Base-by-base conservation (phyloP, 805 yeast species). In the Metschnikowia koreensis region DNA sequence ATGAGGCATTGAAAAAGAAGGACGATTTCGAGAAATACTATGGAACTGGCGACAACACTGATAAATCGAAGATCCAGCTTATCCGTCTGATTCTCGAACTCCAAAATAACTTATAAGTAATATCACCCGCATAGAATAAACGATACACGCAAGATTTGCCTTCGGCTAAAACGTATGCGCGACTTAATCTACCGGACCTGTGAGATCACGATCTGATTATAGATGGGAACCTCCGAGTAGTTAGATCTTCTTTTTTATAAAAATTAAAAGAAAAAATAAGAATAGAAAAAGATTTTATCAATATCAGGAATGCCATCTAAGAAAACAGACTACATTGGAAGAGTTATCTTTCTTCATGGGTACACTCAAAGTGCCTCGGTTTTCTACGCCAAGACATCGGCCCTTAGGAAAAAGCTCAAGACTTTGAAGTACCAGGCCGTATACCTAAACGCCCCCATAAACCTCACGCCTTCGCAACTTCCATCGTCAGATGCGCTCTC, bases 351-450 rank as follows among this genome's bases (percentile, higher is more conserved):
- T 68, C 73, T 94, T 29, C 99, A 93, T 59, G 98, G 99, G 0
- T 91, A 84, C 68, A 82, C 92, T 13, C 97, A 93, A 74, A 86
- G 84, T 55, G 93, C 93, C 7, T 78, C 86, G 40, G 77, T 86
- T 12, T 93, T 93, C 70, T 86, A 96, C 49, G 89, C 87, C 60
- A 93, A 94, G 67, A 85, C 97, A 0, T 84, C 96, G 1, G 97
- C 96, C 2, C 77, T 93, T 28, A 78, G 98, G 56, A 93, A 94
- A 62, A 79, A 83, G 41, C 71, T 94, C 53, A 78, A 81, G 62
- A 76, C 81, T 50, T 74, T 81, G 34, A 84, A 89, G 44, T 81
- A 84, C 59, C 89, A 87, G 61, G 76, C 89, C 38, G 81, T 83
- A 22, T 93, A 87, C 67, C 72, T 92, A 43, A 88, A 89, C 60